Conservation (phyloP, 1,284 basidiomycete genomes). For the Cerrena zonata region DNA sequence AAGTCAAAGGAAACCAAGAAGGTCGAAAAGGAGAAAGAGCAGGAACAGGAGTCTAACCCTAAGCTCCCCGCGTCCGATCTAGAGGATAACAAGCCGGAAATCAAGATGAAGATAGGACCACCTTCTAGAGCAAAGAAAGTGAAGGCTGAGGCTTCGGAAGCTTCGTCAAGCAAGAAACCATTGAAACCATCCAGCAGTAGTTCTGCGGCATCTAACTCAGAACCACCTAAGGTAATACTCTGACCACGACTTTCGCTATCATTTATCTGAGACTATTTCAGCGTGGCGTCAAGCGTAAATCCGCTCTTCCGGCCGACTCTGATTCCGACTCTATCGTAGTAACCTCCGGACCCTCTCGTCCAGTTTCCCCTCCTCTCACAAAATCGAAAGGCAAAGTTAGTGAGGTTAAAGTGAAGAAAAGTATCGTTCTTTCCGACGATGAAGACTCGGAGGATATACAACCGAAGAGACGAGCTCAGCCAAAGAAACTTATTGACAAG, state of each 20-base stretch:
- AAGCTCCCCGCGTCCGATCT: neutral
- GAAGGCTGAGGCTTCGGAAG: neutral
- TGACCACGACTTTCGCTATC: neutral
- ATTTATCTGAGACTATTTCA: slow-evolving; percentile 19
- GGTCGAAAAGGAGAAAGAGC: slow-evolving; percentile 22
- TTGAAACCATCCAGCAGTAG: neutral
- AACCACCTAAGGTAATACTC: slow-evolving; percentile 15
- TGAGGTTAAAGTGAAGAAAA: slow-evolving; percentile 35
- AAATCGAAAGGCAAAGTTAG: slow-evolving; percentile 9
- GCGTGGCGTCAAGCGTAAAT: slow-evolving; percentile 58
- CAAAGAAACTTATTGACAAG: slow-evolving; percentile 16
- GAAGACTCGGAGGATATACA: slow-evolving; percentile 31
- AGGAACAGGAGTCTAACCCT: slow-evolving; percentile 7
- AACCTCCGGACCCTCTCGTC: neutral
- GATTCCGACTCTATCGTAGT: slow-evolving; percentile 13
- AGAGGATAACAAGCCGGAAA: neutral
- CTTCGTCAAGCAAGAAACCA: neutral
- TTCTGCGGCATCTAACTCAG: neutral
- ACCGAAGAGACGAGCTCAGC: slow-evolving; percentile 3
- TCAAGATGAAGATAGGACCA: neutral
- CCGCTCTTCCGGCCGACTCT: slow-evolving; percentile 21
- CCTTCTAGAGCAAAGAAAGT: neutral
- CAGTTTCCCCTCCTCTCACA: neutral
- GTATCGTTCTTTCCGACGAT: slow-evolving; percentile 50
- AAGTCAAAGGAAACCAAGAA: slow-evolving; percentile 15